A percentile compares a stretch with the other conserved stretches of the same genome.
Evolutionary conservation across 2,329 filamentous ascomycete species (phyloP).

Genomic region (Zasmidium angulare): DNA sequence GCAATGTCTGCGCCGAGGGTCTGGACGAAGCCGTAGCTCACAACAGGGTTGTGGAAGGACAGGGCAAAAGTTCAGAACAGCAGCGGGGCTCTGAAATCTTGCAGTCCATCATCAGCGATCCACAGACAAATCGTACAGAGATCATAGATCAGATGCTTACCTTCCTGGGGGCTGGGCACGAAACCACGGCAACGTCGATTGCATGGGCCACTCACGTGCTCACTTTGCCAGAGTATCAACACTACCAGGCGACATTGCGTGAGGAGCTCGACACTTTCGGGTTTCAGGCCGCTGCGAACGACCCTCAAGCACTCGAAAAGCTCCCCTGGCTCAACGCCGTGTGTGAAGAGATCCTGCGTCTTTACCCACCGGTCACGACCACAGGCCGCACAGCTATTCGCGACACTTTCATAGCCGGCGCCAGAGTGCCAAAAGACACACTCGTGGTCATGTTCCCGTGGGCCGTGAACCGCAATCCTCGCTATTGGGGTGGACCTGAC

Average conservation of each 20-base stretch:
- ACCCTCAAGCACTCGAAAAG: conserved; percentile 31
- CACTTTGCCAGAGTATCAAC: conserved; percentile 52
- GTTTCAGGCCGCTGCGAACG: not conserved
- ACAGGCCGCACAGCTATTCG: conserved; percentile 6
- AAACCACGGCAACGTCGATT: conserved; percentile 70
- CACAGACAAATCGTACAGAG: not conserved
- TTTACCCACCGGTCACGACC: conserved; percentile 9
- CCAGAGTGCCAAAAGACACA: conserved; percentile 37
- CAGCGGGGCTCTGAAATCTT: not conserved
- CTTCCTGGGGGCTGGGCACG: conserved; percentile 60
- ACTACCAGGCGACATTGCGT: conserved; percentile 64
- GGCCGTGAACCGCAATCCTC: conserved; percentile 41
- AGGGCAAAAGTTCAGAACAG: not conserved
- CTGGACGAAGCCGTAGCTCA: too few species aligned
- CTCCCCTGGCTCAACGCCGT: conserved; percentile 43
- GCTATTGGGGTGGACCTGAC: conserved; percentile 40
- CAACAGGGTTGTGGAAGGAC: too few species aligned
- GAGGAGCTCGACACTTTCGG: conserved; percentile 58
- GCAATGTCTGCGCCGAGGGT: too few species aligned
- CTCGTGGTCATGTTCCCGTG: conserved; percentile 37
- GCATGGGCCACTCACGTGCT: conserved; percentile 71
- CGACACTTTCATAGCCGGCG: conserved; percentile 16
- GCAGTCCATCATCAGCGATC: not conserved
- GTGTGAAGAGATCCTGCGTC: conserved; percentile 33
- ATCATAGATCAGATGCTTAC: conserved; percentile 54